phyloP scores from a whole-genome alignment of 208 protist genomes.

The Crithidia sp. region DNA sequence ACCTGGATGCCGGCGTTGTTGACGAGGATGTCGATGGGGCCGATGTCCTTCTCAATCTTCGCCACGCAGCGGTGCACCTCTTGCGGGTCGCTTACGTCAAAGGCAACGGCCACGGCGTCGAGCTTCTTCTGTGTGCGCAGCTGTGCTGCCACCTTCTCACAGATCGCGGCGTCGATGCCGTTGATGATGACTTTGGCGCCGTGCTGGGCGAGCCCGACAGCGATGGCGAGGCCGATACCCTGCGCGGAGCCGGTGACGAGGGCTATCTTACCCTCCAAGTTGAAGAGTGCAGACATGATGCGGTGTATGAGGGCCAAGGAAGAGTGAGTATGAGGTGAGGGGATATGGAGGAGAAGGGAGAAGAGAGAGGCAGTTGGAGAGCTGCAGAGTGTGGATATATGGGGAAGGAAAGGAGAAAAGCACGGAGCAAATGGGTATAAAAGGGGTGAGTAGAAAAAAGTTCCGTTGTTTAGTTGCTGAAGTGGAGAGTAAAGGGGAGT shows the following conservation, averaged over 20 bases:
- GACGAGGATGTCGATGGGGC: conserved; percentile 50
- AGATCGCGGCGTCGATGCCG: conserved; percentile 2
- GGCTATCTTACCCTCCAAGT: conserved; percentile 15
- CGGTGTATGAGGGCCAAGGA: background rate
- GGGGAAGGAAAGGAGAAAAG: too few species aligned
- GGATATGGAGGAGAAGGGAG: background rate
- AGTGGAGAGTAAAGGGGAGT: too few species aligned
- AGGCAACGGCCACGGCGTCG: conserved; percentile 1
- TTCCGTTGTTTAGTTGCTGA: too few species aligned
- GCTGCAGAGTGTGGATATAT: too few species aligned
- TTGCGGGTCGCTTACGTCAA: conserved; percentile 17
- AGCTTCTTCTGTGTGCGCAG: background rate
- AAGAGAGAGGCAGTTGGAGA: too few species aligned
- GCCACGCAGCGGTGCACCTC: conserved; percentile 8
- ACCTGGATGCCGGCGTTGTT: conserved; percentile 62
- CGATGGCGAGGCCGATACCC: conserved; percentile 23
- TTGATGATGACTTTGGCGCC: conserved; percentile 22
- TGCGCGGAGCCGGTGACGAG: conserved; percentile 29
- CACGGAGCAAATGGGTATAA: too few species aligned
- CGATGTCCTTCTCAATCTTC: conserved; percentile 33
- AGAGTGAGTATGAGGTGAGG: background rate
- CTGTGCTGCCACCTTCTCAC: conserved; percentile 5
- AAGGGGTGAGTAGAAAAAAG: too few species aligned
- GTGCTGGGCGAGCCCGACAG: conserved; percentile 11
- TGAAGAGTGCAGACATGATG: conserved; percentile 1